Evolutionary conservation across 345 rosid genomes (phyloP).

Genomic region (Melaleuca alternifolia): DNA sequence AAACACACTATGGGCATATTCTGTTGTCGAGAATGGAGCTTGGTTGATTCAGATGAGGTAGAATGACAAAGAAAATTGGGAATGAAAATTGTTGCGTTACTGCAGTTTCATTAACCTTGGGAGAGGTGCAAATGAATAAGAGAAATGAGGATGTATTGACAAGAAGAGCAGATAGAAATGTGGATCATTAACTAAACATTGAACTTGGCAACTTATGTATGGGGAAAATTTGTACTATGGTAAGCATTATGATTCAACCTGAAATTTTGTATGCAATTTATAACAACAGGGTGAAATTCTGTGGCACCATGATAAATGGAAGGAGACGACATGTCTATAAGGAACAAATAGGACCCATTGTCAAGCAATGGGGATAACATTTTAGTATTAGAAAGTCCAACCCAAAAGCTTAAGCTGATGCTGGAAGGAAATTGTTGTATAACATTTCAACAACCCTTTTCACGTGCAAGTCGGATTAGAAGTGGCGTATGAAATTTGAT

Average conservation of each 20-base stretch:
- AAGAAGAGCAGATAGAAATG: too few species aligned
- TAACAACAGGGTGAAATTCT: not conserved
- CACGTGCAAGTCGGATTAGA: not conserved
- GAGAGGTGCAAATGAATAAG: not conserved
- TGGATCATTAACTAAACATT: not conserved
- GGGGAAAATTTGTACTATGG: not conserved
- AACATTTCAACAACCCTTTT: not conserved
- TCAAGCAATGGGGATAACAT: not conserved
- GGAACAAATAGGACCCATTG: not conserved
- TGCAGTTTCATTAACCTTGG: not conserved
- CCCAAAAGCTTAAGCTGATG: too few species aligned
- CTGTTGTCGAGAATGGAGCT: not conserved
- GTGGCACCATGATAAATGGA: rapidly evolving
- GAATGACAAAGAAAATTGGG: not conserved
- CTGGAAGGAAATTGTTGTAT: too few species aligned
- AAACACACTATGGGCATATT: not conserved
- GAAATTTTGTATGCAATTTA: not conserved
- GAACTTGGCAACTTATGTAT: not conserved
- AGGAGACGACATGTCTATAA: not conserved
- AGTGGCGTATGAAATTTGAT: not conserved
- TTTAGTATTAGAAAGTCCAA: too few species aligned
- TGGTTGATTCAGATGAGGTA: not conserved
- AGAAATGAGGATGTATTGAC: not conserved
- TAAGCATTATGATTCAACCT: not conserved
- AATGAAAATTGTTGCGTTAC: not conserved